A percentile compares a stretch with the other conserved stretches of the same genome.
Conservation (phyloP, 2,329 filamentous ascomycete species). For the Pseudocercospora crystallina region DNA sequence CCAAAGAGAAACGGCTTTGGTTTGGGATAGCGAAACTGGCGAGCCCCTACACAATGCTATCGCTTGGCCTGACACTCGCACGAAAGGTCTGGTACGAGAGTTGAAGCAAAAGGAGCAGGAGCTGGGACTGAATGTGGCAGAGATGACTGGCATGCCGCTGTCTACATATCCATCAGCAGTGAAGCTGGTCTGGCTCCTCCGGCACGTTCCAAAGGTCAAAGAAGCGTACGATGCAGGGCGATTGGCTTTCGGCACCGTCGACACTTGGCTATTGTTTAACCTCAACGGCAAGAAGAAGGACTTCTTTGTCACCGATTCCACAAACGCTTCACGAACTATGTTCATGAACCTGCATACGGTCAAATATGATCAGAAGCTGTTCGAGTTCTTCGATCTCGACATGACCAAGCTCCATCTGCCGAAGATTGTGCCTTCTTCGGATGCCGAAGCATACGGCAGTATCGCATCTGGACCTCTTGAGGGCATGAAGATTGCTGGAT, state of each 20-base stretch:
- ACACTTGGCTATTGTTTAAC: conserved; percentile 83
- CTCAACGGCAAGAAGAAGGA: conserved; percentile 70
- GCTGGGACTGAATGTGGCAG: conserved; percentile 59
- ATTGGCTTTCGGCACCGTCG: conserved; percentile 84
- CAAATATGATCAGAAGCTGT: conserved; percentile 73
- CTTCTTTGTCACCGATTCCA: conserved; percentile 79
- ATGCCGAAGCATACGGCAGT: conserved; percentile 69
- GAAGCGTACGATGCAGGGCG: conserved; percentile 75
- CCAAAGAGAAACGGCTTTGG: conserved; percentile 75
- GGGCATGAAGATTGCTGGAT: conserved; percentile 73
- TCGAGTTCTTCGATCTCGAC: conserved; percentile 80
- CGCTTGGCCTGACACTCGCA: conserved; percentile 87
- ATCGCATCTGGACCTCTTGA: conserved; percentile 65
- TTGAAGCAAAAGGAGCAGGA: conserved; percentile 67
- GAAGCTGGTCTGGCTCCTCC: conserved; percentile 82
- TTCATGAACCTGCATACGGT: conserved; percentile 85
- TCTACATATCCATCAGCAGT: conserved; percentile 87
- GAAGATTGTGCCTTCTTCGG: conserved; percentile 78
- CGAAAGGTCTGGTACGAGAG: conserved; percentile 72
- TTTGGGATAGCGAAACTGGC: conserved; percentile 80
- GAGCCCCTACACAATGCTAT: conserved; percentile 81
- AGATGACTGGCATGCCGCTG: conserved; percentile 76
- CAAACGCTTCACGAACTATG: conserved; percentile 89
- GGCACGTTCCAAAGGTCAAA: conserved; percentile 67
- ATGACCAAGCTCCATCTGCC: conserved; percentile 70